phyloP scores from a whole-genome alignment of 495 filamentous ascomycete genomes.

The Penicillium diatomitis region DNA sequence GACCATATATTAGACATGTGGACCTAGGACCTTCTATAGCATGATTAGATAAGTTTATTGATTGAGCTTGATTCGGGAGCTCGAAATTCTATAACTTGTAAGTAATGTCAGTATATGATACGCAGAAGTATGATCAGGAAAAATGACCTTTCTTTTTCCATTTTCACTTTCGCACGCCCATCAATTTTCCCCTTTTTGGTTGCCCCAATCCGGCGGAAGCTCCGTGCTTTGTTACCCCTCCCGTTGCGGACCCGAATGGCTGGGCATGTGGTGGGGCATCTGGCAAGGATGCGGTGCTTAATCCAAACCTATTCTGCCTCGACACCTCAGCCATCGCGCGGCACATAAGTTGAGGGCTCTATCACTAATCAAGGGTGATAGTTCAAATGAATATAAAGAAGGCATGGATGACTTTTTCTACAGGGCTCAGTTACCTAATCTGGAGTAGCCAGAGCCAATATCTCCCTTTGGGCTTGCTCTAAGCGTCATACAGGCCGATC shows the following conservation, averaged over 20 bases:
- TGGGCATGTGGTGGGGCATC: conserved; percentile 8
- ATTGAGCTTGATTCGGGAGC: no score
- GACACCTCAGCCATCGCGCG: neutral
- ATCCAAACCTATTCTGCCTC: conserved; percentile 4
- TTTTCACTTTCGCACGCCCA: neutral
- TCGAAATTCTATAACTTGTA: no score
- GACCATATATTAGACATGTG: no score
- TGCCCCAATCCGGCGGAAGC: neutral
- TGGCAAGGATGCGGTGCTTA: conserved; percentile 12
- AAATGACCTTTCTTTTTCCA: neutral
- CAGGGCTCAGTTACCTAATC: neutral
- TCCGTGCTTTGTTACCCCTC: neutral
- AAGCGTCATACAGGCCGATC: neutral
- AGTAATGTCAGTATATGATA: no score
- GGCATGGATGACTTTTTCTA: neutral
- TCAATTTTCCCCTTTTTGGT: neutral
- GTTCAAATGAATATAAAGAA: neutral
- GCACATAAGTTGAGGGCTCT: no score
- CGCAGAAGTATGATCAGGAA: no score
- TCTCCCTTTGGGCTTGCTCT: neutral
- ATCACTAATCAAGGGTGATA: neutral
- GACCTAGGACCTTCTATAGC: no score
- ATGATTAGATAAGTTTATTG: no score
- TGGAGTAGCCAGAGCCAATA: neutral
- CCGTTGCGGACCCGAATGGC: conserved; percentile 5